A percentile compares a stretch with the other conserved stretches of the same genome.
Conservation (phyloP, 441 rosid species). For the Manihot esculenta region DNA sequence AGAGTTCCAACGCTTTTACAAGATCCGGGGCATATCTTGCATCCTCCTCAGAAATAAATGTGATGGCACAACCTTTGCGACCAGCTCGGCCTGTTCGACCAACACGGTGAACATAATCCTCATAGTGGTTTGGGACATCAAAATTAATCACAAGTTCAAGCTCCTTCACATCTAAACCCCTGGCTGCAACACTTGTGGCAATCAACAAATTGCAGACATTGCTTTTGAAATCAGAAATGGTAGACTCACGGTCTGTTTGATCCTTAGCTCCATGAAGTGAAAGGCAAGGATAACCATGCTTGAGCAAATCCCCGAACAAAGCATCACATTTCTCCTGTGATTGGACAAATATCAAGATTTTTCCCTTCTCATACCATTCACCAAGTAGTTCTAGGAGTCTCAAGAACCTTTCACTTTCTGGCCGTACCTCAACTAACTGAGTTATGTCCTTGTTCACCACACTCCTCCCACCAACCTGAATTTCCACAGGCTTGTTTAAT, state of each 20-base stretch:
- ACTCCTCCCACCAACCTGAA: constrained; percentile 96
- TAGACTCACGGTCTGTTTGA: constrained; percentile 92
- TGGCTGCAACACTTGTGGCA: constrained; percentile 93
- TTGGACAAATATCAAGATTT: constrained; percentile 79
- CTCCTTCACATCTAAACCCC: constrained; percentile 97
- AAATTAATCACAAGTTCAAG: constrained; percentile 86
- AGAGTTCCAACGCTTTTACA: constrained; percentile 83
- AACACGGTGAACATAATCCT: constrained; percentile 94
- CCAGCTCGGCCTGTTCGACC: constrained; percentile 98
- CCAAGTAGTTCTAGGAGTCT: constrained; percentile 87
- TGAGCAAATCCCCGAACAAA: constrained; percentile 71
- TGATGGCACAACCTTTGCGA: constrained; percentile 85
- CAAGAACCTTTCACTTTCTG: constrained; percentile 78
- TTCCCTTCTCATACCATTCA: constrained; percentile 95
- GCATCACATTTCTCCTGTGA: constrained; percentile 88
- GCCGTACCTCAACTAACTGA: constrained; percentile 89
- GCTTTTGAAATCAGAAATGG: constrained; percentile 81
- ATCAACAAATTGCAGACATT: constrained; percentile 81
- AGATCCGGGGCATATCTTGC: constrained; percentile 95
- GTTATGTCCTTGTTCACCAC: constrained; percentile 91
- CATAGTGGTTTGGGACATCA: constrained; percentile 83
- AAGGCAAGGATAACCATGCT: constrained; percentile 83
- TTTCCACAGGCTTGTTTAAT: constrained; percentile 73
- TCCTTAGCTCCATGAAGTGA: constrained; percentile 96
- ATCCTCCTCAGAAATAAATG: constrained; percentile 86